These are phyloP conservation scores for Monosporascus sp. DNA, from an alignment of 2,329 filamentous ascomycete species.

Conservation along the genomic window DNA sequence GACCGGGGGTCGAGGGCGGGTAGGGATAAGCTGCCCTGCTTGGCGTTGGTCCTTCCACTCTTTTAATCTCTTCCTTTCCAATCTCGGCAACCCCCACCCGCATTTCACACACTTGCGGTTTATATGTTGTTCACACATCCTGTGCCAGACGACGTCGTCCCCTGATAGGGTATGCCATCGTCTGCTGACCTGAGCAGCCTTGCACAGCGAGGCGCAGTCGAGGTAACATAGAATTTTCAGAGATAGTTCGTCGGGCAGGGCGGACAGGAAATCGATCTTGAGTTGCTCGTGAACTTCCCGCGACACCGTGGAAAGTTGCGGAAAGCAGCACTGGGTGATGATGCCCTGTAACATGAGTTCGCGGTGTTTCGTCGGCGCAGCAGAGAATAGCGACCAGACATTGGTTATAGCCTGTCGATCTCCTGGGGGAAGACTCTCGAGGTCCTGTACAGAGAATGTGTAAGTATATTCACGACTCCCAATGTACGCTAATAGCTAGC, in stretches of 20 bases:
- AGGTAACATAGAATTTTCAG: slow-evolving; percentile 91
- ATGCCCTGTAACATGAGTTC: slow-evolving; percentile 96
- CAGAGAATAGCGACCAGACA: slow-evolving; percentile 96
- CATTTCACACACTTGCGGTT: slow-evolving; percentile 83
- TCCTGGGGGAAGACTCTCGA: slow-evolving; percentile 72
- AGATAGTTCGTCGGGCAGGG: slow-evolving; percentile 82
- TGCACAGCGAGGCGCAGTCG: slow-evolving; percentile 90
- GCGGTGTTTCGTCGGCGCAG: slow-evolving; percentile 86
- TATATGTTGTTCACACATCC: slow-evolving; percentile 91
- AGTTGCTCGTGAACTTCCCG: slow-evolving; percentile 89
- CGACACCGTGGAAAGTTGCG: slow-evolving; percentile 89
- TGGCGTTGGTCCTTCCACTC: slow-evolving; percentile 74
- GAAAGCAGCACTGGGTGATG: slow-evolving; percentile 94
- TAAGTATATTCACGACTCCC: slow-evolving; percentile 16
- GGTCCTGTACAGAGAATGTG: slow-evolving; percentile 48
- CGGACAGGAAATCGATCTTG: slow-evolving; percentile 92
- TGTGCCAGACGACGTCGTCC: slow-evolving; percentile 95
- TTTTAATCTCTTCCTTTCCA: slow-evolving; percentile 82
- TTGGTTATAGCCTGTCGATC: slow-evolving; percentile 96
- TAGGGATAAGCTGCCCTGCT: slow-evolving; percentile 51
- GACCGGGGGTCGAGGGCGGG: slow-evolving; percentile 8
- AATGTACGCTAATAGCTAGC: background rate
- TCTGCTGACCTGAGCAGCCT: slow-evolving; percentile 88
- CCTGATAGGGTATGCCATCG: slow-evolving; percentile 88
- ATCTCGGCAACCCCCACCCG: slow-evolving; percentile 84